A percentile compares a stretch with the other conserved stretches of the same genome.
These are phyloP conservation scores for Fusarium avenaceum DNA, from an alignment of 2,329 filamentous ascomycete genomes.

Conservation along the genomic window DNA sequence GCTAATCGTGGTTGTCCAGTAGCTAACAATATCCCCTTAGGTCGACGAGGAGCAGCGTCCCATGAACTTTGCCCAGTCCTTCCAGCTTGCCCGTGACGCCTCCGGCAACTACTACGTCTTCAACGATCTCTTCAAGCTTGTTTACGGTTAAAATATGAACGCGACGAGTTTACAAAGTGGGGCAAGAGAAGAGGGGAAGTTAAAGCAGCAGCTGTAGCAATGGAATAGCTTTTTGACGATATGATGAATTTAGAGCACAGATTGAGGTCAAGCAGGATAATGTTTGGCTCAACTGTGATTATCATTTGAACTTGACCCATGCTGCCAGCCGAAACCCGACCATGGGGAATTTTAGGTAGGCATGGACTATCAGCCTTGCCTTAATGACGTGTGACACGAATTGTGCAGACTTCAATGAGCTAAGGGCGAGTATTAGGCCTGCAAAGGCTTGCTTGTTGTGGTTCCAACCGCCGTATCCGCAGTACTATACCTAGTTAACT, in stretches of 20 bases:
- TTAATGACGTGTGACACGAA: conserved; percentile 14
- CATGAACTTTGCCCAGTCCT: conserved; percentile 92
- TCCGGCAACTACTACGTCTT: conserved; percentile 83
- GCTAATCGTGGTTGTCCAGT: background rate
- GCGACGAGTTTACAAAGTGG: conserved; percentile 32
- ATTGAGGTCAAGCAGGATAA: conserved; percentile 7
- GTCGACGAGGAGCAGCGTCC: conserved; percentile 87
- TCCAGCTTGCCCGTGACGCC: conserved; percentile 82
- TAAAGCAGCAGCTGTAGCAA: conserved; percentile 32
- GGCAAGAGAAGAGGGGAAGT: conserved; percentile 37
- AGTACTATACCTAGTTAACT: no score
- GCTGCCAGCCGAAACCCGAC: conserved; percentile 2
- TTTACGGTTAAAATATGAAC: conserved; percentile 69
- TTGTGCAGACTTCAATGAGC: background rate
- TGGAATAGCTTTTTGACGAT: conserved; percentile 42
- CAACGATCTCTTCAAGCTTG: conserved; percentile 95
- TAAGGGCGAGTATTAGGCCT: background rate
- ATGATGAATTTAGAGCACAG: conserved; percentile 43
- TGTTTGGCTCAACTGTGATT: conserved; percentile 24
- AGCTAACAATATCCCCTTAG: conserved; percentile 60
- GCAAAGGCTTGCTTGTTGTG: background rate
- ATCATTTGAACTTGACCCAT: conserved; percentile 8
- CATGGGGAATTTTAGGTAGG: conserved; percentile 6
- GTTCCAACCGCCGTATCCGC: no score
- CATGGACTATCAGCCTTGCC: conserved; percentile 9